Evolutionary conservation across 2,329 filamentous ascomycete species (phyloP), one percentile per base, ranked within the genome.

Genomic region (Tolypocladium sp.): DNA sequence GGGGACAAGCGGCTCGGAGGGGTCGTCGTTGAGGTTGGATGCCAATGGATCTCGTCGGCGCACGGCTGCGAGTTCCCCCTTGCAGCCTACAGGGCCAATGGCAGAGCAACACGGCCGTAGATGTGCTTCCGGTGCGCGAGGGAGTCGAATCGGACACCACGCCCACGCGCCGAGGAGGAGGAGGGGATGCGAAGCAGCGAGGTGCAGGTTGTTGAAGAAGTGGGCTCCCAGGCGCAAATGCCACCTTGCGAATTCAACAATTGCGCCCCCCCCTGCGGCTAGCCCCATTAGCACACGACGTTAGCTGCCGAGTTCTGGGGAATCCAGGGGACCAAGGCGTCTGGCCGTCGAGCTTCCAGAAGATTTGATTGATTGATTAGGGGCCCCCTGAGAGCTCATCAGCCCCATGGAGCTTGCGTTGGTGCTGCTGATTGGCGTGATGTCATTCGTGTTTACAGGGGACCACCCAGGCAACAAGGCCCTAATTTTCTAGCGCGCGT

Each of bases 181-280:
- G 25, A 42, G 38, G 10, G n/a, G 30, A 22, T n/a, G 42, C 27
- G 42, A 51, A 25, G 22, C 27, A 7, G 35, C 42, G 44, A 57
- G 30, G 17, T 25, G 20, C 10, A 15, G 33, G 42, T 33, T 17
- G 46, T 33, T 30, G 46, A 2, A 6, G 44, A 40, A 10, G n/a
- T 52, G 33, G 44, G 56, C 51, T 58, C 20, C 25, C 12, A 20
- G 55, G 40, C 40, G 55, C 42, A 58, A 41, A 63, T 63, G 62
- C 62, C 62, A 62, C 62, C 58, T 63, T 63, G 58, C 62, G 62
- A 59, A 37, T 63, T 33, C 46, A 17, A 58, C 57, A n/a, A 44
- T 40, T 55, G 41, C 38, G 27, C 5, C 46, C 37, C 8, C 30
- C 42, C 46, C 27, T n/a, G 7, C 27, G 17, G 3, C 27, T 51